These are phyloP conservation scores for Plicaturopsis crispa DNA, from an alignment of 768 basidiomycete species.

Conservation along the genomic window DNA sequence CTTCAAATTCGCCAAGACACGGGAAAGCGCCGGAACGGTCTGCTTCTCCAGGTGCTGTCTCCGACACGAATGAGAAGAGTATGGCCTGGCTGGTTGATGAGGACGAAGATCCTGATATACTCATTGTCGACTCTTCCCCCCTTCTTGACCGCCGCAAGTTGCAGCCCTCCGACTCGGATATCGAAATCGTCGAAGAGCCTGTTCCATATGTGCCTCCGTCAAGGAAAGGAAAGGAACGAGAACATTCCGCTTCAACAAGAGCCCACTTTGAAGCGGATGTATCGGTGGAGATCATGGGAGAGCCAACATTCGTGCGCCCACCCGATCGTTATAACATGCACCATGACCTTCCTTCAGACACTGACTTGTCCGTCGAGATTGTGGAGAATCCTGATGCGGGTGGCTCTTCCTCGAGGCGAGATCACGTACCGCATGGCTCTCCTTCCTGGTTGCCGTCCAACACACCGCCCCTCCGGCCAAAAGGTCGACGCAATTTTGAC, in stretches of 20 bases:
- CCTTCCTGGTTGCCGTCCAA: not conserved
- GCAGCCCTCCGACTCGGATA: not conserved
- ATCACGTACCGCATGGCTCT: constrained; percentile 11
- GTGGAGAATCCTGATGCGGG: constrained; percentile 3
- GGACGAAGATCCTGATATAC: constrained; percentile 49
- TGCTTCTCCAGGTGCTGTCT: constrained; percentile 9
- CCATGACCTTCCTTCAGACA: constrained; percentile 8
- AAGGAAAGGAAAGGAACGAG: constrained; percentile 1
- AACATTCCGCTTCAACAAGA: not conserved
- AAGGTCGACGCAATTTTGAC: constrained; percentile 6
- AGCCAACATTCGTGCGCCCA: not conserved
- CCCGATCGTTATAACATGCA: constrained; percentile 3
- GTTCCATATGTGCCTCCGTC: not conserved
- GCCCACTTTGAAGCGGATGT: not conserved
- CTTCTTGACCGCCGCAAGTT: constrained; percentile 8
- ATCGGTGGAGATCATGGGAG: not conserved
- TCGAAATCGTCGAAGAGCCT: not conserved
- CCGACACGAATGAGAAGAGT: constrained; percentile 29
- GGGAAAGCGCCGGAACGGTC: no score
- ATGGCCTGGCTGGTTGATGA: constrained; percentile 66
- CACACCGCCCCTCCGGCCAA: constrained; percentile 3
- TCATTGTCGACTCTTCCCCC: constrained; percentile 48
- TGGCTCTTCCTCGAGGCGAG: constrained; percentile 1
- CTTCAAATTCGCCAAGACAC: no score
- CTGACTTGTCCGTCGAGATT: constrained; percentile 20